Conservation (phyloP, 306 rosid species). For the Biancaea sappan region DNA sequence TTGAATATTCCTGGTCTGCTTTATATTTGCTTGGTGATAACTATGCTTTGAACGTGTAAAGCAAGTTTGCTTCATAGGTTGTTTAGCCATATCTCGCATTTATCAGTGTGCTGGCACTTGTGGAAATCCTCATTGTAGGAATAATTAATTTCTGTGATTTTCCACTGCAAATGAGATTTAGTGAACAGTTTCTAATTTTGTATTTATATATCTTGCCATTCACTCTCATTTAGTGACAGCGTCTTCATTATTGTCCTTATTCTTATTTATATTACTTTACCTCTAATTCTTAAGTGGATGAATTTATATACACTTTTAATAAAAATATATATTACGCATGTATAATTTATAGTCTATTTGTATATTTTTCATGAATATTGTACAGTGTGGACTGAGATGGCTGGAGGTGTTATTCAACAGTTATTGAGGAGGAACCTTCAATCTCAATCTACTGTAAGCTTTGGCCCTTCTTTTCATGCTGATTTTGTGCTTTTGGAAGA, state of each 20-base stretch:
- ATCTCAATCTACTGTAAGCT: slow-evolving; percentile 62
- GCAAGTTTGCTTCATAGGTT: background rate
- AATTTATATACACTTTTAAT: background rate
- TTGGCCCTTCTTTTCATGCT: background rate
- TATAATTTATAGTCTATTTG: background rate
- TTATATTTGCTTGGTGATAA: background rate
- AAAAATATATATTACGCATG: background rate
- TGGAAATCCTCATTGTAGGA: background rate
- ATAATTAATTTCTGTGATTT: background rate
- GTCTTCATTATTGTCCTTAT: background rate
- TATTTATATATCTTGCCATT: background rate
- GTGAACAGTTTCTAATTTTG: background rate
- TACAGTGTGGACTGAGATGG: slow-evolving; percentile 51
- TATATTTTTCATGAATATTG: background rate
- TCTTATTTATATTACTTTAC: background rate
- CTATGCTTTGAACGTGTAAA: background rate
- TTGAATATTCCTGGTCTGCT: background rate
- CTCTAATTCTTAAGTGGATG: background rate
- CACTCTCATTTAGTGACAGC: background rate
- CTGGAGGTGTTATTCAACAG: slow-evolving; percentile 77
- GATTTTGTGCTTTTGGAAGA: background rate
- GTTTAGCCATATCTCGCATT: background rate
- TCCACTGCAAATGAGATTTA: background rate
- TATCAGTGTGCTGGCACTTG: background rate
- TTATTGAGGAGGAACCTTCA: slow-evolving; percentile 73